These are phyloP conservation scores for Apium graveolens DNA, from an alignment of 129 eudicot genomes.

Conservation along the genomic window DNA sequence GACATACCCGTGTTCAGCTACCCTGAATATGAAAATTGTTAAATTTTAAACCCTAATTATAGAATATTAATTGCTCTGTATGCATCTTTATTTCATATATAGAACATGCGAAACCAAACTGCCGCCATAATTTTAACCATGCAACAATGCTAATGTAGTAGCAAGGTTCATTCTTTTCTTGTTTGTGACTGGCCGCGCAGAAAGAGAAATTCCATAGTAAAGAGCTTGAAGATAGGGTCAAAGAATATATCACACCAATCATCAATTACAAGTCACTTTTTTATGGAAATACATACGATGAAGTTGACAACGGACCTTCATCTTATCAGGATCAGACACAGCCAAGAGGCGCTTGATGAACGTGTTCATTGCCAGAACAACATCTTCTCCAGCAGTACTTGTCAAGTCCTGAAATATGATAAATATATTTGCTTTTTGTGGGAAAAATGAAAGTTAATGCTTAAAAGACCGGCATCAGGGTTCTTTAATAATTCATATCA, in stretches of 20 bases:
- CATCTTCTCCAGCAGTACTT: conserved; percentile 96
- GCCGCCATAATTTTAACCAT: not conserved
- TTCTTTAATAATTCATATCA: not conserved
- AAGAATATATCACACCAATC: not conserved
- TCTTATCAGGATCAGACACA: conserved; percentile 80
- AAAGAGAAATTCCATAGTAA: not conserved
- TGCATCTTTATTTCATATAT: not conserved
- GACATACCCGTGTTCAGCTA: not conserved
- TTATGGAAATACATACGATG: not conserved
- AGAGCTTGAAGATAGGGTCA: not conserved
- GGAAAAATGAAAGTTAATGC: not conserved
- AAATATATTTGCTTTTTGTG: not conserved
- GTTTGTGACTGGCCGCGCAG: not conserved
- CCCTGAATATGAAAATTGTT: not conserved
- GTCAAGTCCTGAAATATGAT: conserved; percentile 63
- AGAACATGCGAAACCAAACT: not conserved
- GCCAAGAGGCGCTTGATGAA: conserved; percentile 90
- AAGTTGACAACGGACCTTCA: conserved; percentile 50
- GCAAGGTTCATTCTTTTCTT: not conserved
- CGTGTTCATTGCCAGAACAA: conserved; percentile 85
- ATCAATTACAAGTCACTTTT: not conserved
- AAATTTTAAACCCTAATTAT: not conserved
- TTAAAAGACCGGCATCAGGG: not conserved
- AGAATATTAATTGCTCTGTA: not conserved
- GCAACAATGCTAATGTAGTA: not conserved